phyloP scores from a whole-genome alignment of 2,329 filamentous ascomycete species.

The Fonsecaea monophora region DNA sequence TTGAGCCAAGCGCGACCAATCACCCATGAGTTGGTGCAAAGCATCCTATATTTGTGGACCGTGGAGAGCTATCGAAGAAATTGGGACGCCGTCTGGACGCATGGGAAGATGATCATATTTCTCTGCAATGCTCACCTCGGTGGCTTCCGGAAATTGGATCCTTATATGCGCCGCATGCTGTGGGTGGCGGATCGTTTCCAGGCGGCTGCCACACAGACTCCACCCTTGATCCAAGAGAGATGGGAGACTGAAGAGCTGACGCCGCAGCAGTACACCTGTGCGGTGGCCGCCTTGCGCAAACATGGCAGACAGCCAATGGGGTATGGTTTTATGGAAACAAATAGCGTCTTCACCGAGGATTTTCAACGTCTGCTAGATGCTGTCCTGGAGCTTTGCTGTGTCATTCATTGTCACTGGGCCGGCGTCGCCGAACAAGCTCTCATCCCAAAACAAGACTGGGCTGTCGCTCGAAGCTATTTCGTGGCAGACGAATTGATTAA shows the following conservation, averaged over 20 bases:
- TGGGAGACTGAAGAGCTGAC: conserved; percentile 27
- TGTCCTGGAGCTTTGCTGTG: conserved; percentile 24
- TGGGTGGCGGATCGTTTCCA: conserved; percentile 32
- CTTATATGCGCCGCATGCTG: conserved; percentile 30
- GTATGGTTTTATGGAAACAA: conserved; percentile 15
- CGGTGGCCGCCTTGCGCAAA: conserved; percentile 13
- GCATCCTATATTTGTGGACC: conserved; percentile 30
- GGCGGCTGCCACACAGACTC: conserved; percentile 26
- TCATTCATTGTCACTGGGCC: conserved; percentile 27
- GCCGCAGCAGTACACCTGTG: conserved; percentile 18
- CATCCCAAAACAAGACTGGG: conserved; percentile 28
- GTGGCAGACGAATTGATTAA: conserved; percentile 25
- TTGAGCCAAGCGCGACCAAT: conserved; percentile 22
- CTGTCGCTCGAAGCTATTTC: conserved; percentile 24
- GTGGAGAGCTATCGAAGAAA: conserved; percentile 32
- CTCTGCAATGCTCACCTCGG: conserved; percentile 25
- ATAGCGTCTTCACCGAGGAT: conserved; percentile 18
- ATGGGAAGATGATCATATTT: conserved; percentile 28
- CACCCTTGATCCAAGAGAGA: conserved; percentile 24
- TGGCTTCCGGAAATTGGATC: conserved; percentile 26
- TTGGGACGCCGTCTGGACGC: conserved; percentile 26
- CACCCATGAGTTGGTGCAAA: conserved; percentile 28
- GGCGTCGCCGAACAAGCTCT: conserved; percentile 1
- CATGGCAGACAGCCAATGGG: conserved; percentile 21
- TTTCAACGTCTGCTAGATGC: conserved; percentile 16